Base-by-base conservation (phyloP, 2,329 filamentous ascomycete genomes). In the Aspergillus fumigatus region DNA sequence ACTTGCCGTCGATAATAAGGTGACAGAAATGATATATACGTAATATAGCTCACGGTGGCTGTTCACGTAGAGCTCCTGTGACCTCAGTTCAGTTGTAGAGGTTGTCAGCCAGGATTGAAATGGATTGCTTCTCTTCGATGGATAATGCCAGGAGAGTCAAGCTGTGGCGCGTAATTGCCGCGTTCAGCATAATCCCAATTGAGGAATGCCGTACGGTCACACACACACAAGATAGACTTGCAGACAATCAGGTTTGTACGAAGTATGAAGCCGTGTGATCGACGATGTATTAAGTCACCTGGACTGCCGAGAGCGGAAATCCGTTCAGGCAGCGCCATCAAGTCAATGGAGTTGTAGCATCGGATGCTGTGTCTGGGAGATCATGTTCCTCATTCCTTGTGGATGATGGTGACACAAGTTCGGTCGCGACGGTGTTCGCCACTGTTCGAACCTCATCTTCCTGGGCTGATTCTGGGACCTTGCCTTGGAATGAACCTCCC, bases 341-440 rank as follows among this genome's bases (percentile, higher is more conserved):
- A 11, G 56, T 56, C 41, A 53, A 50, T 26, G 63, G 56, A 60
- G 65, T 67, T 14, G 63, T 66, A 40, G 65, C 55, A 57, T 65
- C 62, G n/a, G 67, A 70, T 5, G 61, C 63, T 35, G 64, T 65
- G 43, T 66, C 62, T 9, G 64, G 62, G 26, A 62, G 51, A 7
- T 65, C 65, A 41, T 59, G 55, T 23, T 64, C 60, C 40, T 63
- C 60, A 43, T 51, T 52, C 47, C 40, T 59, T 21, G 38, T 55
- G 23, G 59, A 63, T 9, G 54, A 58, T 21, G 56, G 52, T 27
- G 62, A 61, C 11, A 66, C 17, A 40, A 66, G 62, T 57, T 70
- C 65, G 2, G 63, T 73, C 3, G 65, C 62, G 21, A 71, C 59
- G 14, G 66, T 69, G 49, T 63, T 63, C 1, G 65, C 59, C 6